Evolutionary conservation across 192 early-diverging fungal genomes (phyloP).

Genomic region (Rhizoclosmatium globosum): DNA sequence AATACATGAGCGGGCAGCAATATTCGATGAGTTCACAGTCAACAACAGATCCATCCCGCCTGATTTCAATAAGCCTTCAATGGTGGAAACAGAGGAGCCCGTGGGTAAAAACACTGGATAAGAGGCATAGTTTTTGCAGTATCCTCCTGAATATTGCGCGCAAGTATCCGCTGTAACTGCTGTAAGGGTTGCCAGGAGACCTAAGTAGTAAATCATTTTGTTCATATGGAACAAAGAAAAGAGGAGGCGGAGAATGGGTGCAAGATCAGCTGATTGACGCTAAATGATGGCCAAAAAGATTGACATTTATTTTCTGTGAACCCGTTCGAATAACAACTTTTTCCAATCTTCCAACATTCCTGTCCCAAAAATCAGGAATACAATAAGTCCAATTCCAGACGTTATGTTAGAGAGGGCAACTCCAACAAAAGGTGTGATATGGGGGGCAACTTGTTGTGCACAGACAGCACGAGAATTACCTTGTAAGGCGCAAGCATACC

Average conservation of each 20-base stretch:
- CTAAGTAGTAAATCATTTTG: neutral
- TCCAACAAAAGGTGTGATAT: neutral
- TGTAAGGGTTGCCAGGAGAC: neutral
- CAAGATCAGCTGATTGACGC: neutral
- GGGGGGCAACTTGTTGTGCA: neutral
- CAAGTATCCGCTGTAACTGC: neutral
- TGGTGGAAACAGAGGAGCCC: neutral
- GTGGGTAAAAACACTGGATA: neutral
- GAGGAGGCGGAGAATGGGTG: neutral
- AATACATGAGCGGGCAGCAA: neutral
- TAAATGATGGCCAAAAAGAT: neutral
- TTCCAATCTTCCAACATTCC: constrained; percentile 14
- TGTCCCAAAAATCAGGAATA: constrained; percentile 8
- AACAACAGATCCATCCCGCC: constrained; percentile 14
- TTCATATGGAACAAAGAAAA: neutral
- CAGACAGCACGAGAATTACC: constrained; percentile 8
- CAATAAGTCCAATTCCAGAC: neutral
- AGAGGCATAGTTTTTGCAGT: neutral
- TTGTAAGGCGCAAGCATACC: constrained; percentile 19
- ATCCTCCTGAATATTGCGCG: constrained; percentile 2
- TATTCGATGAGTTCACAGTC: neutral
- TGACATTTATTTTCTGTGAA: constrained; percentile 14
- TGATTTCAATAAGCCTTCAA: constrained; percentile 1
- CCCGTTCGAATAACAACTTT: neutral
- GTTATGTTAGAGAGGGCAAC: neutral